Evolutionary conservation across 176 grass and related monocot species (phyloP).

Genomic region (maize (Zea mays)): Zm-B73-REFERENCE-NAM-5.0 NC_050104.1:53181501-53182000

Average conservation of each 20-base stretch:
- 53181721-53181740: neutral
- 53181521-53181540: neutral
- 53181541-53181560: neutral
- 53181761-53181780: too few relatives aligned
- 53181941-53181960: neutral
- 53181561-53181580: neutral
- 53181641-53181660: slow-evolving; percentile 30
- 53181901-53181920: neutral
- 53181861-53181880: neutral
- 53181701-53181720: neutral
- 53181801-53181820: neutral
- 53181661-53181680: slow-evolving; percentile 19
- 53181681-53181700: neutral
- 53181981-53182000: neutral
- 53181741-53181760: neutral
- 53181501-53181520: neutral
- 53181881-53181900: neutral
- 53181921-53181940: neutral
- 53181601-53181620: slow-evolving; percentile 34
- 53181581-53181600: neutral
- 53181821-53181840: neutral
- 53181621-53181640: slow-evolving; percentile 26
- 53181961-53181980: neutral
- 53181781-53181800: neutral
- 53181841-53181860: neutral